Base-by-base conservation (phyloP, 2,329 filamentous ascomycete genomes). In the Fusarium dimerum region DNA sequence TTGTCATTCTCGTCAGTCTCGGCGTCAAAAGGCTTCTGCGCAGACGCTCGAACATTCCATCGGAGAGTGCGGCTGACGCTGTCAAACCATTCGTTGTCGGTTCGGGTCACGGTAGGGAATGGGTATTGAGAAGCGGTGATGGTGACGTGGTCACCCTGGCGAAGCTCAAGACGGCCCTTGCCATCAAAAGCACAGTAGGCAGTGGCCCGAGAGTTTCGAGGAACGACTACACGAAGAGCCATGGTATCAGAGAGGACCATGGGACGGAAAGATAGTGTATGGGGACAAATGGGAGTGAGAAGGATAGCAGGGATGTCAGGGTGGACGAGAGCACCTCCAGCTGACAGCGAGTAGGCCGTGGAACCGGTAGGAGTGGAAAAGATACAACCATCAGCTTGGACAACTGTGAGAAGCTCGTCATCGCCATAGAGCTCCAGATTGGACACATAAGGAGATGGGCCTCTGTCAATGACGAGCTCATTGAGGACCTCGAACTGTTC, bases 401-500 rank as follows among this genome's bases (percentile, higher is more conserved):
- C 90, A 47, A 97, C 90, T 15, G 94, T 99, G 63, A 99, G 81
- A 41, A 97, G 86, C 71, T 96, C 91, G 67, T 96, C 89, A 68
- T 99, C 94, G 57, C 92, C 94, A 70, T 96, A 97, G 11, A 99
- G 80, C 75, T 99, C 94, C 39, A 99, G 81, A 73, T 96, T 96
- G 41, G 93, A 97, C 53, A 99, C 93, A 69, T 97, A 99, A 17
- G 93, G 92, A 15, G 90, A 96, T 66, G 94, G 94, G 58, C 94
- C 94, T 54, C 94, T 90, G 75, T 99, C 94, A 65, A 99, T 97
- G 71, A 99, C 93, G 47, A 99, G 86, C 76, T 99, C 94, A 73
- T 99, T 99, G 59, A 99, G 85, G 17, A 99, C 93, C 75, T 99
- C 94, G 59, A 97, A 97, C 66, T 96, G 92, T 75, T 97, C 93